These are phyloP conservation scores for Botrytis galanthina DNA, from an alignment of 2,329 filamentous ascomycete species.

Conservation along the genomic window DNA sequence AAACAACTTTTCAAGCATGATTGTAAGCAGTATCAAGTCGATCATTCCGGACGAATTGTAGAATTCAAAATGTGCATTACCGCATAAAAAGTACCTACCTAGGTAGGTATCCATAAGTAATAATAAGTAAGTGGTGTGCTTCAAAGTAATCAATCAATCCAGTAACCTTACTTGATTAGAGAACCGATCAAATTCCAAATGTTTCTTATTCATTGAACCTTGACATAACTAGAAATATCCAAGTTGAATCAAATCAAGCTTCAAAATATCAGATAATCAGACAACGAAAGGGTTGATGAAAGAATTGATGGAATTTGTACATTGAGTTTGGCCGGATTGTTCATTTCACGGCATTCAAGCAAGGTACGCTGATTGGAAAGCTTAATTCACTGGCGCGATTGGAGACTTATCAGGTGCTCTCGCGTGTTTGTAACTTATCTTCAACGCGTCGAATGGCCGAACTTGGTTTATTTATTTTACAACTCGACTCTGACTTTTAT, in stretches of 20 bases:
- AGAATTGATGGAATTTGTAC: neutral
- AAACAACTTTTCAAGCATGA: neutral
- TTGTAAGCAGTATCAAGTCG: neutral
- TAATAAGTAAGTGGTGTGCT: neutral
- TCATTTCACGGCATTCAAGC: neutral
- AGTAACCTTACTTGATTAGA: neutral
- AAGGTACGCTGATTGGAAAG: neutral
- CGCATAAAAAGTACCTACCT: neutral
- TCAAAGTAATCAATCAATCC: neutral
- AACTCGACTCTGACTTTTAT: neutral
- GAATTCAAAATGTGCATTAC: neutral
- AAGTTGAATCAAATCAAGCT: neutral
- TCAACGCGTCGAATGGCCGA: neutral
- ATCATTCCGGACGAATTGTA: neutral
- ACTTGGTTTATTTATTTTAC: neutral
- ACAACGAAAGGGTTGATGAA: neutral
- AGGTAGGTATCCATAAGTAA: neutral
- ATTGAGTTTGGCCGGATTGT: neutral
- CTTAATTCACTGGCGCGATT: slow-evolving; percentile 1
- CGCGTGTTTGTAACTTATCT: neutral
- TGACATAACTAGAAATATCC: neutral
- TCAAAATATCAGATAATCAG: neutral
- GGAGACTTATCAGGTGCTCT: slow-evolving; percentile 5
- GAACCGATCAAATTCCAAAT: neutral
- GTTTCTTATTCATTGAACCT: neutral